Base-by-base conservation (phyloP, 352 stramenopile genomes). In the Globisporangium parvum region DNA sequence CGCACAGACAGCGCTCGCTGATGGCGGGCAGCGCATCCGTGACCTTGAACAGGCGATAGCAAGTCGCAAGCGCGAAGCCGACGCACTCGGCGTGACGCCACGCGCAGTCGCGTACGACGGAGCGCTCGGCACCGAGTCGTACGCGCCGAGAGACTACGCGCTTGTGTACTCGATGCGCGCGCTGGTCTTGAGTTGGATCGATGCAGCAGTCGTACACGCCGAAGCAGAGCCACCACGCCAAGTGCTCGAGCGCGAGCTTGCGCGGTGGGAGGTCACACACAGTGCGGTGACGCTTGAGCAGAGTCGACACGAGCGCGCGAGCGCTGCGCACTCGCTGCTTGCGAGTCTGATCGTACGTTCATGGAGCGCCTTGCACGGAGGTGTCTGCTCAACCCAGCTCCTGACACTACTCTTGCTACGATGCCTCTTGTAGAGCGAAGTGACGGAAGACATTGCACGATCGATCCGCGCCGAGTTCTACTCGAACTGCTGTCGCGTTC, bases 121-220 rank as follows among this genome's bases (percentile, higher is more conserved):
- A 8, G 51, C 10, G 10, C 67, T 65, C 61, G 52, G 71, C 2
- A 59, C 80, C 15, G 72, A 83, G 35, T 70, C 70, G n/a, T 87
- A 82, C 41, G 51, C 60, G 11, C 57, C 61, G 1, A 47, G 51
- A 3, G 69, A 80, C 58, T 70, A 60, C 28, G 55, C 51, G 6
- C 28, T 58, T 11, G 66, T 79, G 28, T 80, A 76, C 33, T 82
- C 68, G 12, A n/a, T 80, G 0, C 72, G 70, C 12, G 49, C 53
- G 5, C 47, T 87, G 11, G 54, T 87, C 10, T 78, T 85, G 40
- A 52, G 50, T 0, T 85, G 73, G 60, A 59, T 73, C 44, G 70
- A 76, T 6, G 17, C 20, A 4, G 70, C 72, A 15, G 24, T 75
- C 8, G 59, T 47, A 12, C 59, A 62, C 21, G 54, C 62, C 3